Conservation (phyloP, 2,329 filamentous ascomycete species). For the Xylariales sp. region DNA sequence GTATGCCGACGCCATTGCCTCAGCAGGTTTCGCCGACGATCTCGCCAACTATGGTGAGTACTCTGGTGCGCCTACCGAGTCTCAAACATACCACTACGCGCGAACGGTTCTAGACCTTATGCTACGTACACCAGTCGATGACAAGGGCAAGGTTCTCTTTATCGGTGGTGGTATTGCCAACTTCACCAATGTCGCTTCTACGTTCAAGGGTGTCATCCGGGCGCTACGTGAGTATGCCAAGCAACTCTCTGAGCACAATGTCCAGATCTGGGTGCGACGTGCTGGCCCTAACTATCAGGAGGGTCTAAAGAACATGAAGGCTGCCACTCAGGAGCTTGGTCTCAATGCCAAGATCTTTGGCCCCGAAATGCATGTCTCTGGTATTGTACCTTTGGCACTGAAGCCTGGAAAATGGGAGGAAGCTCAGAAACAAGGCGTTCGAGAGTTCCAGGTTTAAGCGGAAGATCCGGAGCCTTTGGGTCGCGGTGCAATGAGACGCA, state of each 20-base stretch:
- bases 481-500: too few relatives aligned
- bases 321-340: slow-evolving; percentile 86
- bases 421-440: slow-evolving; percentile 39
- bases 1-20: slow-evolving; percentile 97
- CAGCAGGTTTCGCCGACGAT: slow-evolving; percentile 89
- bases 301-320: slow-evolving; percentile 99
- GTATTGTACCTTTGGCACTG: slow-evolving; percentile 91
- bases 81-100: slow-evolving; percentile 98
- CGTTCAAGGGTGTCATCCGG: slow-evolving; percentile 99
- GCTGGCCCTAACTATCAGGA: slow-evolving; percentile 99
- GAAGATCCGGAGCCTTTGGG: too few relatives aligned
- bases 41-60: slow-evolving; percentile 99
- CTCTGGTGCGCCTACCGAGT: slow-evolving; percentile 97
- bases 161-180: slow-evolving; percentile 99
- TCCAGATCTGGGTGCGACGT: slow-evolving; percentile 91
- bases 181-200: slow-evolving; percentile 99
- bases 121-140: slow-evolving; percentile 79
- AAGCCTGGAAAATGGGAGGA: slow-evolving; percentile 60
- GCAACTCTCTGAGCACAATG: slow-evolving; percentile 89
- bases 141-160: slow-evolving; percentile 97
- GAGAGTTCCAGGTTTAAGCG: slow-evolving; percentile 56
- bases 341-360: slow-evolving; percentile 64
- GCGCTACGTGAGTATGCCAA: slow-evolving; percentile 86
- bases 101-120: slow-evolving; percentile 95
- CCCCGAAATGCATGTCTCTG: slow-evolving; percentile 91